Evolutionary conservation across 164 flowering plant genomes (phyloP), one percentile per base, ranked within the genome.

Genomic region (Tetracentron sinense): DNA sequence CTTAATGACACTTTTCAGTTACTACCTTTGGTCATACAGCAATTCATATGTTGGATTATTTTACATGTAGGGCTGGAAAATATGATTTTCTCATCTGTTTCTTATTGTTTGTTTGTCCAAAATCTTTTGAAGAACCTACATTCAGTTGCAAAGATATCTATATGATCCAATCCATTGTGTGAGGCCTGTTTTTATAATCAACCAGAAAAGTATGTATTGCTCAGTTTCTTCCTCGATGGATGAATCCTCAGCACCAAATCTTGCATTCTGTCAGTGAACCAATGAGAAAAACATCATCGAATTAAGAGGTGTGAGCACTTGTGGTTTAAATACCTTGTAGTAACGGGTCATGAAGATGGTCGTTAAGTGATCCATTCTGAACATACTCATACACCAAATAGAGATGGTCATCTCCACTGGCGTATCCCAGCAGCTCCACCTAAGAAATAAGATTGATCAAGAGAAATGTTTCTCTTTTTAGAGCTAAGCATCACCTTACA

Each of bases 371-470:
- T 48, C 92, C 89, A 56, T 83, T 84, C 28, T 54, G 74, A 46
- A 85, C 70, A 61, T 68, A 84, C 72, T 84, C 86, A 56, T 85
- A 87, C 15, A 85, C 86, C 62, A 86, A 70, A 70, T 78, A 86
- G 58, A 84, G 76, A 67, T 86, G 78, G 55, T 83, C 89, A 42
- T 84, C 86, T 54, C 86, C 89, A 66, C 77, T 73, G 21, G 88
- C 86, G 60, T 75, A 87, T 19, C 89, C 89, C 63, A 83, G 66
- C 56, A 87, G 72, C 77, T 87, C 92, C 52, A 84, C 92, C 89
- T 87, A 46, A 38, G 53, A 75, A 30, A 38, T 33, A 30, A 31
- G 35, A n/a, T 20, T 7, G 7, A 56, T 16, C 22, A 33, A 21
- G 42, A 53, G 50, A 28, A 23, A 7, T 21, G 29, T n/a, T 2